Evolutionary conservation across 345 rosid species (phyloP), one percentile per base, ranked within the genome.

Genomic region (Rhodamnia argentea): DNA sequence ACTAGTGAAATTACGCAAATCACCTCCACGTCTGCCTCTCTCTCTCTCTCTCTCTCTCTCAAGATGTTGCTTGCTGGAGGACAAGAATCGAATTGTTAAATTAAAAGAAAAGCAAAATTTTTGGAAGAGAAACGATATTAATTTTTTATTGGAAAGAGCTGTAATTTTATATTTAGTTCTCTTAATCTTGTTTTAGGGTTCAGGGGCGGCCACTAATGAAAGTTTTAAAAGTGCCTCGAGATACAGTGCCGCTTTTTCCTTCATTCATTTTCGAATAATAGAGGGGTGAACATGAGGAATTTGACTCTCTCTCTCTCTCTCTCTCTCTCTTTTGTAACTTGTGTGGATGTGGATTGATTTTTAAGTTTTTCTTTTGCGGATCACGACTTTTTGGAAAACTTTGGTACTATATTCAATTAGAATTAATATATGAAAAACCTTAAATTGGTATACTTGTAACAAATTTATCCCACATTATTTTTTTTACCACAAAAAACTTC

Each of bases 1-100:
- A 83, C 84, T 83, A 44, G 84, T 83, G 84, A 58, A 83, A 83
- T 83, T 83, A 83, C 84, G 84, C 42, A 83, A 83, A 83, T 83
- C 84, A 83, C 84, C 84, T 83, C 59, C 81, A 2, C 22, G 55
- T 53, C 55, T 53, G 55, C 55, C 20, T 2, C 18, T 5, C 54
- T 52, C 53, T 52, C 18, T 5, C 54, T 52, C 53, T 52, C 55
- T 53, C 55, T 53, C 20, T 5, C 20, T 53, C 22, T 7, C 15
- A 5, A 47, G 81, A 70, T 70, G 81, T 37, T 70, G 81, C 81
- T 70, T 70, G 81, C 40, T 70, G 26, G 47, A 70, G 81, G 47
- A 70, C 81, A 70, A 70, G 47, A 70, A 70, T 70, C 81, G 81
- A 70, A 70, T 37, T 37, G 47, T 11, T 26, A 23, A 70, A 56